Evolutionary conservation across 2,329 filamentous ascomycete species (phyloP), one percentile per base, ranked within the genome.

Genomic region (Aspergillus texensis): DNA sequence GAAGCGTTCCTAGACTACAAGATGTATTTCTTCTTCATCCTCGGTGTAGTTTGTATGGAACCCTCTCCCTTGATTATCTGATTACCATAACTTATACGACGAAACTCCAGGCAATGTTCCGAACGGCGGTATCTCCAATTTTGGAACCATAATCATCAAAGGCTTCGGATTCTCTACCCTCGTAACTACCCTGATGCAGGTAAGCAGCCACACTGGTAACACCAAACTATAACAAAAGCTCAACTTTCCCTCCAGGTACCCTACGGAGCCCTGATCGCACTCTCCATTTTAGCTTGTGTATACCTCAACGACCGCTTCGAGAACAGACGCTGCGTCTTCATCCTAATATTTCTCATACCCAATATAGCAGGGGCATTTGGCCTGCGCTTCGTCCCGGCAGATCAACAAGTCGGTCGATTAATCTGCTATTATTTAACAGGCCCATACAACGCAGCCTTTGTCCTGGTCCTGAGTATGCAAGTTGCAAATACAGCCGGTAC

Each of bases 361-460:
- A 88, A 87, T 45, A 83, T 89, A 64, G 82, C 83, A 2, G 87
- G 86, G 0, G 81, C 85, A 0, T 83, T 89, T 34, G 86, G 87
- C 0, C 81, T 89, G 56, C 78, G 85, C 12, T 85, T 86, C 58
- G 83, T 88, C 0, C 80, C 83, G 0, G 59, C 72, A 0, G 72
- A 84, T 60, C 82, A 83, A 30, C 80, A 84, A 53, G 80, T 85
- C 2, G 86, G 83, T 1, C 78, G 87, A 0, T 72, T 88, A 62
- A 83, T 88, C 50, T 88, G 85, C 75, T 89, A 86, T 68, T 84
- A 85, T 64, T 73, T 86, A 1, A 84, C 84, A 0, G 84, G 84
- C 0, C 82, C 83, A 0, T 85, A 86, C 66, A 84, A 85, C 68
- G 84, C 84, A 0, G 81, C 84, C 0, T 86, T 85, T 66, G 82